Conservation (phyloP, 148 eudicot species). For the Rhododendron mucronatum region DNA sequence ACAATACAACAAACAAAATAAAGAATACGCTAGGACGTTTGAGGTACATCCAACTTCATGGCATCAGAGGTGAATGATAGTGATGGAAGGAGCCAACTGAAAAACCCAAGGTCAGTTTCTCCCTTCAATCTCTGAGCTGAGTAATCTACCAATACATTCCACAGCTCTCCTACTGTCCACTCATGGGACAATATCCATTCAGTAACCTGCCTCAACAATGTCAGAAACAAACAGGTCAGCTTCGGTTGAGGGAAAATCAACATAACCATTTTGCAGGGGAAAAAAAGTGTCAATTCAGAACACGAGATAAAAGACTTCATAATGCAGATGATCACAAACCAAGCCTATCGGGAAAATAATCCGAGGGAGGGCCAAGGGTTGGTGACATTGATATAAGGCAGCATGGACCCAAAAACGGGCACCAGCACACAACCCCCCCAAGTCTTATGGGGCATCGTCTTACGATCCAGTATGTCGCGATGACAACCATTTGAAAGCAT, state of each 20-base stretch:
- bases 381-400: too few relatives aligned
- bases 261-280: neutral
- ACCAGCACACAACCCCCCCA: neutral
- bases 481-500: neutral
- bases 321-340: neutral
- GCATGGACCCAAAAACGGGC: too few relatives aligned
- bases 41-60: constrained; percentile 22
- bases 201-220: constrained; percentile 39
- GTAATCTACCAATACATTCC: constrained; percentile 72
- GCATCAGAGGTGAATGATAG: constrained; percentile 19
- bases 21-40: neutral
- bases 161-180: constrained; percentile 95
- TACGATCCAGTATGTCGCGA: neutral
- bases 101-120: constrained; percentile 56
- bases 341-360: neutral
- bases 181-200: constrained; percentile 61
- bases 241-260: neutral
- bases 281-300: neutral
- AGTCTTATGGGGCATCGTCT: neutral
- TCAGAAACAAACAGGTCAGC: neutral
- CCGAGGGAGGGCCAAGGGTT: neutral
- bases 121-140: constrained; percentile 49
- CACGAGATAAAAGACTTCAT: neutral
- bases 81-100: constrained; percentile 82
- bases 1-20: neutral